Evolutionary conservation across 2,329 filamentous ascomycete species (phyloP).

Genomic region (Capronia epimyces): DNA sequence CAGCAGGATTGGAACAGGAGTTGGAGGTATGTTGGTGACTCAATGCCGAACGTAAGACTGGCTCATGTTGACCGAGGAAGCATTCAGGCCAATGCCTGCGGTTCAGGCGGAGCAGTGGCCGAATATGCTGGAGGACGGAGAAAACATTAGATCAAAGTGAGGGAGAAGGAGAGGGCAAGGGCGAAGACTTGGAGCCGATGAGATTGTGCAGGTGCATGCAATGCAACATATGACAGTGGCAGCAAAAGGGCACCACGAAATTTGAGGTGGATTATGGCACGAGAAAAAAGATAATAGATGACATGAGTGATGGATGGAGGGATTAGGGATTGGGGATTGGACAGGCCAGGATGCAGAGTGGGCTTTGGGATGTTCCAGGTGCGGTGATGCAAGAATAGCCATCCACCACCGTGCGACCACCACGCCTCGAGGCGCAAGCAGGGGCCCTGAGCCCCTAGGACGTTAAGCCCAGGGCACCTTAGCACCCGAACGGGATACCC

Average conservation of each 20-base stretch:
- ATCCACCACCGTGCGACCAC: no score
- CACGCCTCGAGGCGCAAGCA: no score
- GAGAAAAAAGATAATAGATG: constrained; percentile 12
- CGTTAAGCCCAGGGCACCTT: background rate
- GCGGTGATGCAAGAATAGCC: no score
- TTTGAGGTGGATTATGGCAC: constrained; percentile 11
- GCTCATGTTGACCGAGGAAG: constrained; percentile 21
- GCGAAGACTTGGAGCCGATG: background rate
- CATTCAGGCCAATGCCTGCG: constrained; percentile 26
- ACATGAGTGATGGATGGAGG: constrained; percentile 3
- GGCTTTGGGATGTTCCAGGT: no score
- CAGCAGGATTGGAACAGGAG: constrained; percentile 13
- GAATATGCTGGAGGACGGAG: constrained; percentile 7
- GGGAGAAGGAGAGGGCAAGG: constrained; percentile 1
- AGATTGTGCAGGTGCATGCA: background rate
- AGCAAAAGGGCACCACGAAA: constrained; percentile 3
- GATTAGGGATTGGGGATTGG: background rate
- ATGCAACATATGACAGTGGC: constrained; percentile 6
- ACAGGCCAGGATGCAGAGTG: background rate
- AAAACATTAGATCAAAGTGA: constrained; percentile 15
- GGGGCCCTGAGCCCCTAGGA: background rate
- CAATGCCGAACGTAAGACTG: constrained; percentile 16
- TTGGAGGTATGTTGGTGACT: constrained; percentile 12
- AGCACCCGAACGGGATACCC: background rate
- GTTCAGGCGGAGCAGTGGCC: constrained; percentile 16